A percentile compares a stretch with the other conserved stretches of the same genome.
These are phyloP conservation scores for Agapanthus africanus DNA, from an alignment of 106 monocot species.

Conservation along the genomic window DNA sequence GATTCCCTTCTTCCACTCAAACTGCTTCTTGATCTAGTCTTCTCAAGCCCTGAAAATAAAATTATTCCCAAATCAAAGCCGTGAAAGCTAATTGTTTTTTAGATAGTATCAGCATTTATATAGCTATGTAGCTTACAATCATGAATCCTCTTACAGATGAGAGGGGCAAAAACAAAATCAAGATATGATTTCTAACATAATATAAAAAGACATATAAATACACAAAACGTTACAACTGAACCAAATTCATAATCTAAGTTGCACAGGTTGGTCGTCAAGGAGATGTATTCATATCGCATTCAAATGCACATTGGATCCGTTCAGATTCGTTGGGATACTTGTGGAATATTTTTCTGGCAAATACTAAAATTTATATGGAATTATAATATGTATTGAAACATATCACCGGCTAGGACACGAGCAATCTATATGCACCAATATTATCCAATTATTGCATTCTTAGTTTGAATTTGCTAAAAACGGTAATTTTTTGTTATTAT, in stretches of 20 bases:
- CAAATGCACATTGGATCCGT: background rate
- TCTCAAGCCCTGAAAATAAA: constrained; percentile 11
- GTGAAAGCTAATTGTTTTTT: background rate
- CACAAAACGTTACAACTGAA: background rate
- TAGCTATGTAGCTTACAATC: background rate
- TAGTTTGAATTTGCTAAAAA: too few species aligned
- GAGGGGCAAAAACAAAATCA: background rate
- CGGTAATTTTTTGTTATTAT: too few species aligned
- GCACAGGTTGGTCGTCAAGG: too few species aligned
- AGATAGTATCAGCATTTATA: background rate
- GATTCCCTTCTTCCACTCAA: constrained; percentile 10
- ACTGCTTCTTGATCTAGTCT: constrained; percentile 4
- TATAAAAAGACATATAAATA: background rate
- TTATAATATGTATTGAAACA: too few species aligned
- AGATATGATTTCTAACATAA: background rate
- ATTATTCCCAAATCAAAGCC: background rate
- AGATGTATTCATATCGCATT: background rate
- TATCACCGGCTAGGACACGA: too few species aligned
- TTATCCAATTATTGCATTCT: too few species aligned
- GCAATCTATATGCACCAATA: too few species aligned
- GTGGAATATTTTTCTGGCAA: too few species aligned
- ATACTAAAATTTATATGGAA: too few species aligned
- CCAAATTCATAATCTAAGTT: background rate
- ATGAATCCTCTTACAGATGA: background rate
- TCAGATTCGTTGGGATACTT: background rate